Conservation (phyloP, 768 basidiomycete genomes). For the Lactarius indigo region DNA sequence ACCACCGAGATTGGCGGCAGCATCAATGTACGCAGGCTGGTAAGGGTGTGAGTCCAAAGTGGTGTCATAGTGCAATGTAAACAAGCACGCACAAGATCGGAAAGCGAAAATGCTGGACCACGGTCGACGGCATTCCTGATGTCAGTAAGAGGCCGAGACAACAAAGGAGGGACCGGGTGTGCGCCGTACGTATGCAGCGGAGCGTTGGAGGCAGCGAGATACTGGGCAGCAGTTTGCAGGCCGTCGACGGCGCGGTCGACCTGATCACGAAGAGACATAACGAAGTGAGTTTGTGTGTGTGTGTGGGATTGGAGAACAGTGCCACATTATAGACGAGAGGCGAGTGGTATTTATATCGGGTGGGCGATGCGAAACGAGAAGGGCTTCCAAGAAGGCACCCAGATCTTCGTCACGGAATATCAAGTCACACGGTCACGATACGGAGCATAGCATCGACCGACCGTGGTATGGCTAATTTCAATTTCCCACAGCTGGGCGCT, state of each 20-base stretch:
- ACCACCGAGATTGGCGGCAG: conserved; percentile 7
- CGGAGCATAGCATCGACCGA: background rate
- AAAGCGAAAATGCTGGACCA: conserved; percentile 8
- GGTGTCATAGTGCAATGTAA: background rate
- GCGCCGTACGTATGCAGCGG: conserved; percentile 15
- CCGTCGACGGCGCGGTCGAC: background rate
- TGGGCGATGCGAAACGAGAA: background rate
- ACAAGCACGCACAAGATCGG: conserved; percentile 20
- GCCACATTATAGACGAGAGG: background rate
- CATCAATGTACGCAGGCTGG: conserved; percentile 22
- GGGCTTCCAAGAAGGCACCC: background rate
- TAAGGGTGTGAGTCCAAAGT: background rate
- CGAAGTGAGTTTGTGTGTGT: background rate
- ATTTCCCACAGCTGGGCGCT: background rate
- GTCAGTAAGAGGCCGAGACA: conserved; percentile 5
- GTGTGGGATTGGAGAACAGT: background rate
- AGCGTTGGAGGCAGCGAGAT: conserved; percentile 3
- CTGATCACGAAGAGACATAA: conserved; percentile 7
- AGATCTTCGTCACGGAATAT: background rate
- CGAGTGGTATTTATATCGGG: conserved; percentile 15
- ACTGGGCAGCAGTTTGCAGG: conserved; percentile 5
- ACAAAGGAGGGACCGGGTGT: conserved; percentile 3
- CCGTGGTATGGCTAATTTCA: background rate
- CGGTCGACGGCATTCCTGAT: conserved; percentile 10
- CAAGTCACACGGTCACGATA: background rate